phyloP scores from a whole-genome alignment of 306 rosid genomes.

The Glycine latifolia region DNA sequence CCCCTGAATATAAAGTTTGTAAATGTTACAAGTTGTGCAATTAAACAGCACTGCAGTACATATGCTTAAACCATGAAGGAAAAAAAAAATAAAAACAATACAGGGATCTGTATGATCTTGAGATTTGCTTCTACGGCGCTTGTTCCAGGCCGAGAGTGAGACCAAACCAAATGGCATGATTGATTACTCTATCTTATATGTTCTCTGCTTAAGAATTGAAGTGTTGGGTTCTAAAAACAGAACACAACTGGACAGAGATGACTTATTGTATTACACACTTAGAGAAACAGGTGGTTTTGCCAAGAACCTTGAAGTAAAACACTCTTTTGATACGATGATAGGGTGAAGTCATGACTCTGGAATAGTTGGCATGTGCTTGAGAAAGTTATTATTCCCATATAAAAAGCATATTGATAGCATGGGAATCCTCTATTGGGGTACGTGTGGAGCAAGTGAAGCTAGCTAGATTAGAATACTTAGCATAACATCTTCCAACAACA shows the following conservation, averaged over 20 bases:
- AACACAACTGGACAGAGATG: conserved; percentile 46
- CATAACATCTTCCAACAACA: conserved; percentile 60
- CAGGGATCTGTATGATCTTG: conserved; percentile 82
- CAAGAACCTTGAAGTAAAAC: conserved; percentile 29
- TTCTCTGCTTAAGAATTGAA: conserved; percentile 36
- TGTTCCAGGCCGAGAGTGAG: conserved; percentile 96
- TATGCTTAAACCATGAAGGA: conserved; percentile 2
- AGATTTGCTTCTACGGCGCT: conserved; percentile 88
- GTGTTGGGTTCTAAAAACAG: conserved; percentile 46
- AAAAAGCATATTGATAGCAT: conserved; percentile 49
- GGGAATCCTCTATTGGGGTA: conserved; percentile 49
- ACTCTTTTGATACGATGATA: conserved; percentile 5
- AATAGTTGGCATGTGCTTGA: conserved; percentile 36
- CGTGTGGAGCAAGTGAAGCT: conserved; percentile 67
- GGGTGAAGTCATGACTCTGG: conserved; percentile 27
- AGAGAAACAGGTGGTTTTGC: background rate
- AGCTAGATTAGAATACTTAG: conserved; percentile 57
- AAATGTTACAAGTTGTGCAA: conserved; percentile 32
- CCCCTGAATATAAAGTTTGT: conserved; percentile 61
- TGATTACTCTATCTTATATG: conserved; percentile 43
- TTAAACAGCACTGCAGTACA: background rate
- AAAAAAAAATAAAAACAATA: conserved; percentile 41
- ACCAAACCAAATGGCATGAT: conserved; percentile 89
- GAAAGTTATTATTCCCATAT: conserved; percentile 44
- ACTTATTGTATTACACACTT: conserved; percentile 40